phyloP scores from a whole-genome alignment of 352 stramenopile species.

The Blastocystis sp. region DNA sequence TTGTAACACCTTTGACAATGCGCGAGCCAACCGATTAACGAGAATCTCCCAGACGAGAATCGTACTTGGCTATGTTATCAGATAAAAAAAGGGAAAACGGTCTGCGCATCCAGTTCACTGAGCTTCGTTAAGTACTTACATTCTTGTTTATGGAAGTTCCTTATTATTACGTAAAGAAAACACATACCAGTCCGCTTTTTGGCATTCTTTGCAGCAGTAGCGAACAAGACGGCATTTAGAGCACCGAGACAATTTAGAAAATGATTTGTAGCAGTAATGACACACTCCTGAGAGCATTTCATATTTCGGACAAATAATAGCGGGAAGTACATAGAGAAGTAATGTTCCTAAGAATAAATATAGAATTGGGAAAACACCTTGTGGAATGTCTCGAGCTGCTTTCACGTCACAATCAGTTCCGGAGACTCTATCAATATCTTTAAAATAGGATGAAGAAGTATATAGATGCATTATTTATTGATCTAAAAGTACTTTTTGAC shows the following conservation, averaged over 20 bases:
- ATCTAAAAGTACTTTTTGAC: not conserved
- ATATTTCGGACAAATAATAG: not conserved
- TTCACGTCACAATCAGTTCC: not conserved
- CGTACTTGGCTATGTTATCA: not conserved
- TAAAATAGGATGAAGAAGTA: not conserved
- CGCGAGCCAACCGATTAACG: not conserved
- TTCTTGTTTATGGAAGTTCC: slow-evolving; percentile 23
- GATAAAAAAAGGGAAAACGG: not conserved
- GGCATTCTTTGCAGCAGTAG: slow-evolving; percentile 52
- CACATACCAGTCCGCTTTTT: slow-evolving; percentile 18
- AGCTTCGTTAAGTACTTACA: not conserved
- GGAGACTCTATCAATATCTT: not conserved
- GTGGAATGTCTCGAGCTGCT: not conserved
- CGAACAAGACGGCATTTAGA: not conserved
- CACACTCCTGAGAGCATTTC: not conserved
- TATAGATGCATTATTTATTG: not conserved
- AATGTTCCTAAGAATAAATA: not conserved
- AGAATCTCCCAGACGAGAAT: not conserved
- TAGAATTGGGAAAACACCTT: not conserved
- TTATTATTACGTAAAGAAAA: not conserved
- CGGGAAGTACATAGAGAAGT: not conserved
- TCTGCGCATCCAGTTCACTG: not conserved
- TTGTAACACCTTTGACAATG: not conserved
- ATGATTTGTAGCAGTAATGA: slow-evolving; percentile 39
- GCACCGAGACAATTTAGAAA: not conserved